Evolutionary conservation across 768 basidiomycete species (phyloP), one percentile per base, ranked within the genome.

Genomic region (Cystobasidium tubakii): DNA sequence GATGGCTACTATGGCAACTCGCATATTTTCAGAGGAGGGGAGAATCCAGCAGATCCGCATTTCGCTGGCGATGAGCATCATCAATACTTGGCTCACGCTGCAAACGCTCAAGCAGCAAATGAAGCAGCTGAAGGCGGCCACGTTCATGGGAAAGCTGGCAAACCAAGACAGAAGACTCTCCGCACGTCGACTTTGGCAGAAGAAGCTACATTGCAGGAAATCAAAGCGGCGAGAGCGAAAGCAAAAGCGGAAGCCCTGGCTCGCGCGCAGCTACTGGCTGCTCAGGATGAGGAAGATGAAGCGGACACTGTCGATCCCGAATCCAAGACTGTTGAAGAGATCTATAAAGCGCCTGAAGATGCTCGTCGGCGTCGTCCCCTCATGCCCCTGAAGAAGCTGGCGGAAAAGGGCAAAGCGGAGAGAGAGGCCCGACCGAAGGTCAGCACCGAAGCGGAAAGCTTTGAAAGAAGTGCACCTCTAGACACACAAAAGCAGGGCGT

Each of bases 1-100:
- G 53, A 53, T 17, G 69, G 54, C 1, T 71, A 71, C 55, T 71
- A 71, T 27, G 69, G 69, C 54, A 60, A 71, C 34, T 71, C 69
- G 29, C 29, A 71, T 31, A 71, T 71, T n/a, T 71, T 71, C 69
- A 23, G 44, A 36, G 55, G 53, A 10, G 69, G 69, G 12, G 55
- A 71, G 33, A 62, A 57, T 25, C 53, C 60, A 25, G 31, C 31
- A 19, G 55, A 71, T 55, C 69, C 66, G 4, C 66, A 67, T 43
- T 3, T 53, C 7, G 42, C 33, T 4, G 69, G 54, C 1, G 69
- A 71, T 31, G 69, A 71, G 69, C 69, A 71, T 27, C 21, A 34
- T 33, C 66, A 50, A 4, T 69, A 69, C 19, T 23, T 25, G 27
- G 42, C 39, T 15, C 42, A 29, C 7, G 23, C 50, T 39, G 36